Percentiles rank a stretch among this genome's conserved stretches.
Evolutionary conservation across 2,329 filamentous ascomycete species (phyloP).

Genomic region (Cercospora citrullina): DNA sequence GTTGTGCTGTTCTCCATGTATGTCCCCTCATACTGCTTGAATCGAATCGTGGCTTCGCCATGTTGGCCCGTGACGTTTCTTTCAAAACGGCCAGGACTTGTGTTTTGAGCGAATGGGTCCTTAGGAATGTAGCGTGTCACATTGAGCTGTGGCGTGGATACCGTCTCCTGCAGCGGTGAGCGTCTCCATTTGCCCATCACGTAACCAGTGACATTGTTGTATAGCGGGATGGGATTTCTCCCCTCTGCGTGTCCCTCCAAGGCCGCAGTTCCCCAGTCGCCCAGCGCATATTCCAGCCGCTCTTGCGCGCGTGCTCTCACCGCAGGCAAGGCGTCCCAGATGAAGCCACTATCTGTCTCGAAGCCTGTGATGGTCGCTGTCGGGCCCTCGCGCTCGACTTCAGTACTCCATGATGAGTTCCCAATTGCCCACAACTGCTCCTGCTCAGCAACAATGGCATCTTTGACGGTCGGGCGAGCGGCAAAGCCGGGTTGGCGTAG

Average conservation of each 20-base stretch:
- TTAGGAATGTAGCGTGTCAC: constrained; percentile 60
- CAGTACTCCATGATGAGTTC: constrained; percentile 50
- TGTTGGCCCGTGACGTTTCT: constrained; percentile 76
- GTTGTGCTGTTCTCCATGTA: constrained; percentile 57
- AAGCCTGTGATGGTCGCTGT: constrained; percentile 68
- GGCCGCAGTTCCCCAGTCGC: constrained; percentile 36
- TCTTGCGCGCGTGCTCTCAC: constrained; percentile 67
- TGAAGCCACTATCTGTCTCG: constrained; percentile 69
- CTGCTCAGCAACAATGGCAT: constrained; percentile 54
- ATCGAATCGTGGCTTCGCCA: constrained; percentile 68
- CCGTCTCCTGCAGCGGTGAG: constrained; percentile 51
- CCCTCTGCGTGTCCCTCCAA: constrained; percentile 43
- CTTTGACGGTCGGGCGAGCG: constrained; percentile 48
- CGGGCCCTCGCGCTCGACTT: constrained; percentile 51
- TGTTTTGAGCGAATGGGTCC: constrained; percentile 62
- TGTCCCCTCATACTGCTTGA: constrained; percentile 56
- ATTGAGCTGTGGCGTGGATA: constrained; percentile 49
- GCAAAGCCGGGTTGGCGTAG: constrained; percentile 38
- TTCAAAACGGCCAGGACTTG: constrained; percentile 59
- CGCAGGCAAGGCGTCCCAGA: constrained; percentile 70
- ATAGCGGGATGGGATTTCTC: constrained; percentile 57
- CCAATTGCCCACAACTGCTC: constrained; percentile 53
- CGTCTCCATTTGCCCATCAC: constrained; percentile 75
- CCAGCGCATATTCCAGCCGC: constrained; percentile 49
- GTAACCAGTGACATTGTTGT: constrained; percentile 75